Percentiles rank a stretch among this genome's conserved stretches.
phyloP scores from a whole-genome alignment of 306 rosid species.

The Malus sylvestris region DNA sequence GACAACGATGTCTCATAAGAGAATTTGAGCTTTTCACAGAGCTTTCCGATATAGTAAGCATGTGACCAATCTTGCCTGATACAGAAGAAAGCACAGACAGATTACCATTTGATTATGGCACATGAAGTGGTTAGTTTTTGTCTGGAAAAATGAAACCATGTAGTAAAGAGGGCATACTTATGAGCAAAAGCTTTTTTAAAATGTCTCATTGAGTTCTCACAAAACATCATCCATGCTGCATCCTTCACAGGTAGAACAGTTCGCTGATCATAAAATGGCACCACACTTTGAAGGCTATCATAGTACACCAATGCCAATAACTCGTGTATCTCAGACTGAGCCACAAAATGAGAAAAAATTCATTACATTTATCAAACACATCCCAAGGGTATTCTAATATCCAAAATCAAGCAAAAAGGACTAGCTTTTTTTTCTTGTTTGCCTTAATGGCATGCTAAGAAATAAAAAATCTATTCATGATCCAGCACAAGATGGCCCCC shows the following conservation, averaged over 20 bases:
- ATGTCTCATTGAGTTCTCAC: conserved; percentile 94
- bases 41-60: conserved; percentile 92
- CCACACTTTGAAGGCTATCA: conserved; percentile 95
- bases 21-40: conserved; percentile 81
- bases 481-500: conserved; percentile 15
- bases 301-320: conserved; percentile 91
- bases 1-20: conserved; percentile 66
- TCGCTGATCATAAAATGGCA: conserved; percentile 92
- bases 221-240: conserved; percentile 62
- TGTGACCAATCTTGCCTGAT: conserved; percentile 94
- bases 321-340: conserved; percentile 92
- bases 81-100: conserved; percentile 20
- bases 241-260: conserved; percentile 76
- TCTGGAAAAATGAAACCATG: conserved; percentile 4
- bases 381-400: not conserved
- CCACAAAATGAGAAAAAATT: conserved; percentile 14
- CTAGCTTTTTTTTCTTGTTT: not conserved
- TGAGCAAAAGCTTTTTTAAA: conserved; percentile 82
- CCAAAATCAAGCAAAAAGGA: conserved; percentile 13
- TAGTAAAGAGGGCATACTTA: conserved; percentile 42
- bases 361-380: not conserved
- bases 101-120: not conserved
- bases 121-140: not conserved
- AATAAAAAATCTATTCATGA: conserved; percentile 4
- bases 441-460: conserved; percentile 6